Conservation (phyloP, 352 stramenopile species). For the Hyaloperonospora brassicae region DNA sequence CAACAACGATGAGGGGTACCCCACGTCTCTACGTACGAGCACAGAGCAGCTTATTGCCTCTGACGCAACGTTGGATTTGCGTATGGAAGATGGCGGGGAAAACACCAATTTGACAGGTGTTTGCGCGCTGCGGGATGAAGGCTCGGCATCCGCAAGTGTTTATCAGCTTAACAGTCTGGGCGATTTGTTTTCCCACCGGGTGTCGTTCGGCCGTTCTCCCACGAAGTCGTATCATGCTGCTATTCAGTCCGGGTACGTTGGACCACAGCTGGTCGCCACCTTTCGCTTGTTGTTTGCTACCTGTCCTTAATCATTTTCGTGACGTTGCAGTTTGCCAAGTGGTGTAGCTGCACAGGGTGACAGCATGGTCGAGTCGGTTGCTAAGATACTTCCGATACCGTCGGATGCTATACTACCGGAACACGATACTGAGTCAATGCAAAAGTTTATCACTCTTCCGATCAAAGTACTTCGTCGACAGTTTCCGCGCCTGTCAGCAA, state of each 20-base stretch:
- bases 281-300: not conserved
- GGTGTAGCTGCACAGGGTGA: slow-evolving; percentile 31
- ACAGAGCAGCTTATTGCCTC: slow-evolving; percentile 47
- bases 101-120: slow-evolving; percentile 47
- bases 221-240: slow-evolving; percentile 35
- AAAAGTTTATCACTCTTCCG: slow-evolving; percentile 31
- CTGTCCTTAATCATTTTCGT: slow-evolving; percentile 9
- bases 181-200: slow-evolving; percentile 53
- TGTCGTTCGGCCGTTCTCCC: slow-evolving; percentile 30
- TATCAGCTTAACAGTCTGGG: slow-evolving; percentile 66
- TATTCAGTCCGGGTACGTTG: slow-evolving; percentile 55
- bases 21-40: slow-evolving; percentile 8
- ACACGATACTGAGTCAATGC: slow-evolving; percentile 38
- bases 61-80: slow-evolving; percentile 53
- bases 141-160: slow-evolving; percentile 23
- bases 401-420: slow-evolving; percentile 53
- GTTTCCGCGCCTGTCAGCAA: slow-evolving; percentile 39
- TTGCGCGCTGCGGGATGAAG: slow-evolving; percentile 29
- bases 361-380: slow-evolving; percentile 6
- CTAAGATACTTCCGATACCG: slow-evolving; percentile 36
- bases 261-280: not conserved
- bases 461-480: slow-evolving; percentile 41
- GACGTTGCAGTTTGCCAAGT: slow-evolving; percentile 38
- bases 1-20: slow-evolving; percentile 24
- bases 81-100: slow-evolving; percentile 50